Base-by-base conservation (phyloP, 805 yeast genomes). In the Blastobotrys robertii region DNA sequence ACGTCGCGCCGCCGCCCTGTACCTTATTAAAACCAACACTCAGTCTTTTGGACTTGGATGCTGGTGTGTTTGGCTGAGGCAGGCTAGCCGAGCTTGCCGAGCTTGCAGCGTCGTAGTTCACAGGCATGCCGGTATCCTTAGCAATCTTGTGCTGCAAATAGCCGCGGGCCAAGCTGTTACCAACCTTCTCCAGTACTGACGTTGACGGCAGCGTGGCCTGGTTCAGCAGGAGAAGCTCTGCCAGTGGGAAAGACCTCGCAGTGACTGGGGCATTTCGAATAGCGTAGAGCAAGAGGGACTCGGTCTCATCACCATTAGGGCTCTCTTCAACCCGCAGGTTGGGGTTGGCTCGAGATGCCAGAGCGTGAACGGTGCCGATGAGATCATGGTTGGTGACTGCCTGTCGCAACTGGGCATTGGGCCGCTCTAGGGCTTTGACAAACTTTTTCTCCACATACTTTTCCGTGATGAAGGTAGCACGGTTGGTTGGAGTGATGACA, bases 401-500 rank as follows among this genome's bases (percentile, higher is more conserved):
- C 28, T 53, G 48, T 5, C 67, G 54, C 36, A 67, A 51, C 13
- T 50, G 55, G 7, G 58, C 48, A 37, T 59, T 61, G 5, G 68
- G 66, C 34, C 63, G 52, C 32, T 56, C 62, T 16, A 60, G 46
- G 32, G 55, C 53, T 5, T 37, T 49, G 9, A 73, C 64, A 53
- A 60, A 87, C 34, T 61, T 65, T 58, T 74, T 76, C 3, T 61
- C 63, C 19, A 69, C 67, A 56, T 88, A 88, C 60, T 88, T 88
- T 34, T 72, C 67, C 6, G 70, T 70, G 38, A 85, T 79, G 55
- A 72, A 86, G n/a, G 59, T 58, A 29, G 74, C 63, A 39, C 94
- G 66, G 30, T 69, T 70, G 10, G 66, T 70, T 44, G 71, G 66
- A 0, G 69, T 39, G 1, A 73, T 55, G 8, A 57, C 43, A 12